A percentile compares a stretch with the other conserved stretches of the same genome.
phyloP scores from a whole-genome alignment of 192 early-diverging fungal genomes.

The Obelidium mucronatum region DNA sequence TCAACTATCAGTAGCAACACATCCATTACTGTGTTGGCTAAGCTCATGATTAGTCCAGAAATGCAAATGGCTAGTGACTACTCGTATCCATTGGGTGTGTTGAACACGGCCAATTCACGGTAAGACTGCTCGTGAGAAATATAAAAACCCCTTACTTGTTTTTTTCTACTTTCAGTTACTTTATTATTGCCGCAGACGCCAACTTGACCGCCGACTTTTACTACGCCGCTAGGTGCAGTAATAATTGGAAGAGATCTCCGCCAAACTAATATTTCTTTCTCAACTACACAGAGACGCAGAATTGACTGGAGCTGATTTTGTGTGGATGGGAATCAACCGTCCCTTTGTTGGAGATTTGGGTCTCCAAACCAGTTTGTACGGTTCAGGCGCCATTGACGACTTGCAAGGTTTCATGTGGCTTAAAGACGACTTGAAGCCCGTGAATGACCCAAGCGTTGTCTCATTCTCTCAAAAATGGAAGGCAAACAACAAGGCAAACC shows the following conservation, averaged over 20 bases:
- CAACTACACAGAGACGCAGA: neutral
- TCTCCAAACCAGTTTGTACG: slow-evolving; percentile 9
- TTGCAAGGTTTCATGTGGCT: slow-evolving; percentile 31
- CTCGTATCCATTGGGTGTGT: slow-evolving; percentile 26
- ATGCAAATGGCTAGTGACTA: slow-evolving; percentile 22
- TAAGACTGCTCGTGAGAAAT: neutral
- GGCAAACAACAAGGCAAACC: neutral
- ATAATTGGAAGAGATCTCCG: neutral
- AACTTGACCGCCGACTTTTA: slow-evolving; percentile 28
- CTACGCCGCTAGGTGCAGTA: slow-evolving; percentile 13
- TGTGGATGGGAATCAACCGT: slow-evolving; percentile 29
- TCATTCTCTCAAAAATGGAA: slow-evolving; percentile 8
- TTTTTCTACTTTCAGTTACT: slow-evolving; percentile 6
- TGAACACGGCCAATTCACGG: slow-evolving; percentile 18
- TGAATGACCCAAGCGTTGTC: neutral
- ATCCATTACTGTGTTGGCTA: slow-evolving; percentile 26
- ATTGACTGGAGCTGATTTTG: slow-evolving; percentile 28
- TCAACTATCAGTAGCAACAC: slow-evolving; percentile 8
- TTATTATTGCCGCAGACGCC: slow-evolving; percentile 27
- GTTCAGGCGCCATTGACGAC: slow-evolving; percentile 22
- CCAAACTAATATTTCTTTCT: neutral
- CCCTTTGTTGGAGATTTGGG: slow-evolving; percentile 28
- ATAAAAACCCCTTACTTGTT: neutral
- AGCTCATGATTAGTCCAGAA: slow-evolving; percentile 30
- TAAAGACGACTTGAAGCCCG: neutral